Conservation (phyloP, 2,329 filamentous ascomycete genomes). For the Pestalotiopsis sp. region DNA sequence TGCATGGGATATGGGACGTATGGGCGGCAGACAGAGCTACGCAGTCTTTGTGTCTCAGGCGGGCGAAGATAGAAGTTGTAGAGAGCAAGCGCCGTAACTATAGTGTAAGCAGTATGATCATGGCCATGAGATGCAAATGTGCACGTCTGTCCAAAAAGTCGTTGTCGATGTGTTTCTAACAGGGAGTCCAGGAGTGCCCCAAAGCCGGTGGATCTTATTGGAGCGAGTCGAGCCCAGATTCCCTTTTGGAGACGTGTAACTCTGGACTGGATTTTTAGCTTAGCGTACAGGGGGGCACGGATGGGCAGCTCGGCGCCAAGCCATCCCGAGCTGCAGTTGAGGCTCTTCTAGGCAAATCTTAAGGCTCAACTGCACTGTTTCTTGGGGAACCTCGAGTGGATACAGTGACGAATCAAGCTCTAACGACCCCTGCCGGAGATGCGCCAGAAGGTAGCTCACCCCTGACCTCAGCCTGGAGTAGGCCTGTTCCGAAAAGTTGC, state of each 20-base stretch:
- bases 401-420: constrained; percentile 9
- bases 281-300: background rate
- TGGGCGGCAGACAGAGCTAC: background rate
- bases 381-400: constrained; percentile 4
- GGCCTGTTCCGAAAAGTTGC: background rate
- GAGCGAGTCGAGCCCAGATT: background rate
- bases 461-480: constrained; percentile 1
- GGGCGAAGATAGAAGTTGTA: background rate
- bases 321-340: constrained; percentile 3
- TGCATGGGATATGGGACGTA: constrained; percentile 9
- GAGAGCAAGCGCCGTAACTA: background rate
- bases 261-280: constrained; percentile 10
- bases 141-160: background rate
- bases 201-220: background rate
- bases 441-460: constrained; percentile 1
- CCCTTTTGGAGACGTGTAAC: constrained; percentile 13
- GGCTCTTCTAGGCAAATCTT: constrained; percentile 5
- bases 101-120: background rate
- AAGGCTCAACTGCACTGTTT: background rate
- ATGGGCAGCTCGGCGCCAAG: background rate
- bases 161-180: background rate
- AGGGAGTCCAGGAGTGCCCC: background rate
- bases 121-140: background rate
- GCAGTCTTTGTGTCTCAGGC: background rate
- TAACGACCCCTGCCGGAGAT: background rate